Evolutionary conservation across 495 filamentous ascomycete genomes (phyloP).

Genomic region (Penicillium verhagenii): DNA sequence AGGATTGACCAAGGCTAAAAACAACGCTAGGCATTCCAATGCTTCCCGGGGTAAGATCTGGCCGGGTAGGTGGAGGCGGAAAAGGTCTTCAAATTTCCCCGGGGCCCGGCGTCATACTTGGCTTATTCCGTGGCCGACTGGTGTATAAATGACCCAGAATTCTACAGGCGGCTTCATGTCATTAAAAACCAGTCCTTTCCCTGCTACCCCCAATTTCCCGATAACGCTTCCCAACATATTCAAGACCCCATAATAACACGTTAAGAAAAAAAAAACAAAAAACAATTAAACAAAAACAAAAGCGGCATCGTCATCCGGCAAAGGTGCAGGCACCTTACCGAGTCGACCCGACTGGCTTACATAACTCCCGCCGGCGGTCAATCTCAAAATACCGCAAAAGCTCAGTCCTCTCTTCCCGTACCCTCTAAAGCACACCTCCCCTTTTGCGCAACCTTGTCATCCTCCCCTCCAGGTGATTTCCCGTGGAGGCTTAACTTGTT

Average conservation of each 20-base stretch:
- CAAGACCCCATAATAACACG: neutral
- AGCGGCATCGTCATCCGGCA: conserved; percentile 17
- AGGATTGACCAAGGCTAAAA: conserved; percentile 10
- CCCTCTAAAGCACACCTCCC: conserved; percentile 23
- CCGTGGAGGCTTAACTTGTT: conserved; percentile 30
- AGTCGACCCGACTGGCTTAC: conserved; percentile 28
- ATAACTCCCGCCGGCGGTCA: conserved; percentile 19
- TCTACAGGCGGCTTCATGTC: no score
- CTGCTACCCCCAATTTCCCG: neutral
- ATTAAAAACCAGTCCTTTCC: no score
- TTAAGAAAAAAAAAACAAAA: no score
- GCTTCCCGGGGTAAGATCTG: conserved; percentile 16
- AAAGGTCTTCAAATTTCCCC: conserved; percentile 17
- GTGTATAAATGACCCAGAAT: no score
- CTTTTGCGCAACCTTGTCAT: conserved; percentile 20
- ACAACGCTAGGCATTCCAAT: neutral
- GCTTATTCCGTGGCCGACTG: neutral
- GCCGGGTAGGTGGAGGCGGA: conserved; percentile 19
- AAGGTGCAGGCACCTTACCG: conserved; percentile 15
- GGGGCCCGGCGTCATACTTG: conserved; percentile 1
- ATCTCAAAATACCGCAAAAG: conserved; percentile 31
- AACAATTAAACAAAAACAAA: neutral
- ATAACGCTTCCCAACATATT: neutral
- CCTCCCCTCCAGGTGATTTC: conserved; percentile 24
- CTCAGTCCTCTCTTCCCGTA: conserved; percentile 33